phyloP scores from a whole-genome alignment of 306 rosid species.

The Cucumis sativus region DNA sequence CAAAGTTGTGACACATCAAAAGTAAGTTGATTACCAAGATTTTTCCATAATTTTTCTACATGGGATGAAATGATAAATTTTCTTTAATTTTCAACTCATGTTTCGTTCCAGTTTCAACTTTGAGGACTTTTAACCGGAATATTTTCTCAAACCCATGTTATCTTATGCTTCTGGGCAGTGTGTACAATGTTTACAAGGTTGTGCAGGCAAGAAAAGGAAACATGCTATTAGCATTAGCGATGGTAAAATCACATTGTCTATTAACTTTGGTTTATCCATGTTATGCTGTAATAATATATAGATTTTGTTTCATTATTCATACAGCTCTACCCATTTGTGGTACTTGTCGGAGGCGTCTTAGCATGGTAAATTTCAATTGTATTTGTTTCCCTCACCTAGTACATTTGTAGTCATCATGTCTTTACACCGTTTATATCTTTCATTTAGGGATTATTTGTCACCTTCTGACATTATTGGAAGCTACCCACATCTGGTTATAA shows the following conservation, averaged over 20 bases:
- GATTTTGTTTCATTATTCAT: slow-evolving; percentile 4
- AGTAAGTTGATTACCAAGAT: not conserved
- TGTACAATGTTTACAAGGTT: slow-evolving; percentile 56
- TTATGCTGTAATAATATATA: not conserved
- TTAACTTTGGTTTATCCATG: not conserved
- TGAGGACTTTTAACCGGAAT: not conserved
- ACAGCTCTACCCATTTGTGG: slow-evolving; percentile 77
- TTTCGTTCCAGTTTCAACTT: not conserved
- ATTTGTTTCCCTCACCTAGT: not conserved
- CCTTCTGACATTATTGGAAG: slow-evolving; percentile 57
- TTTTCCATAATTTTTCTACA: not conserved
- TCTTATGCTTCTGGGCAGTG: slow-evolving; percentile 43
- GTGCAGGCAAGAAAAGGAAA: slow-evolving; percentile 70
- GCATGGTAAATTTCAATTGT: slow-evolving; percentile 46
- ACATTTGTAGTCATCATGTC: not conserved
- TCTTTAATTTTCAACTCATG: not conserved
- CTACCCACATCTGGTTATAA: slow-evolving; percentile 63
- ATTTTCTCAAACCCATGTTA: not conserved
- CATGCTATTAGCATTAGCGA: slow-evolving; percentile 75
- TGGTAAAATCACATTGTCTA: slow-evolving; percentile 34
- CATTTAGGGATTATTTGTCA: slow-evolving; percentile 76
- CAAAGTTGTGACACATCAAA: not conserved
- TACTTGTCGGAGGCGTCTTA: slow-evolving; percentile 73
- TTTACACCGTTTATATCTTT: not conserved
- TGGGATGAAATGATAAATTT: not conserved